Evolutionary conservation across 2,329 filamentous ascomycete species (phyloP).

Genomic region (Simplicillium sp.): DNA sequence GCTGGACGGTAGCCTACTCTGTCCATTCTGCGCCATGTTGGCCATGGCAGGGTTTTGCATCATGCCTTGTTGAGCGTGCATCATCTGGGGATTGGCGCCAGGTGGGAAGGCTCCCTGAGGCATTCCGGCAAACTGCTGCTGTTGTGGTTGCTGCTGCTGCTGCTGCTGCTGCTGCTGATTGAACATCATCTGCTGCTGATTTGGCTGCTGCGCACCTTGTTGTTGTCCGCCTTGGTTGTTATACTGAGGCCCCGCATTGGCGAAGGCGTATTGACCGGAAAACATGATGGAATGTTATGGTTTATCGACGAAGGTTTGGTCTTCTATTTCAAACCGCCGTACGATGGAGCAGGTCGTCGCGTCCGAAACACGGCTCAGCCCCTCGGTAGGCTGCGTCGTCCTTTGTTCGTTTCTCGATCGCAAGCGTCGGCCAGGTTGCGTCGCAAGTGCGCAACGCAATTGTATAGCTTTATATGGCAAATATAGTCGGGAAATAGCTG

Average conservation of each 20-base stretch:
- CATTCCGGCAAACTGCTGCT: slow-evolving; percentile 47
- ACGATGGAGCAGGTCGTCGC: no score
- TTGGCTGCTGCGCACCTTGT: slow-evolving; percentile 17
- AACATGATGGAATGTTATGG: slow-evolving; percentile 2
- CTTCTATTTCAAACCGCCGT: no score
- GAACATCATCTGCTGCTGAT: slow-evolving; percentile 23
- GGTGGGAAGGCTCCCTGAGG: slow-evolving; percentile 40
- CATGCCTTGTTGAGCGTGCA: slow-evolving; percentile 47
- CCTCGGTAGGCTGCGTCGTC: no score
- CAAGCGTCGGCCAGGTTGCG: no score
- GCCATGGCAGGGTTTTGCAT: slow-evolving; percentile 54
- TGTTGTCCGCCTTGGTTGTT: slow-evolving; percentile 8
- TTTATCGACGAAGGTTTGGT: background rate
- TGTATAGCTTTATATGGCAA: no score
- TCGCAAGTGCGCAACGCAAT: no score
- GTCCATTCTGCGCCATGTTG: slow-evolving; percentile 49
- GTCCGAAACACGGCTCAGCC: no score
- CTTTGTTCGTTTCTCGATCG: no score
- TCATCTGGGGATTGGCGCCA: slow-evolving; percentile 45
- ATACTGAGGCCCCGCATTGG: slow-evolving; percentile 6
- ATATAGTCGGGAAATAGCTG: no score
- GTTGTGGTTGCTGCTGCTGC: slow-evolving; percentile 17
- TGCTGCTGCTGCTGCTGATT: slow-evolving; percentile 35
- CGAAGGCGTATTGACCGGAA: slow-evolving; percentile 5
- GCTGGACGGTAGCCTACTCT: slow-evolving; percentile 37